Evolutionary conservation across 768 basidiomycete species (phyloP).

Genomic region (Tephrocybe sp.): DNA sequence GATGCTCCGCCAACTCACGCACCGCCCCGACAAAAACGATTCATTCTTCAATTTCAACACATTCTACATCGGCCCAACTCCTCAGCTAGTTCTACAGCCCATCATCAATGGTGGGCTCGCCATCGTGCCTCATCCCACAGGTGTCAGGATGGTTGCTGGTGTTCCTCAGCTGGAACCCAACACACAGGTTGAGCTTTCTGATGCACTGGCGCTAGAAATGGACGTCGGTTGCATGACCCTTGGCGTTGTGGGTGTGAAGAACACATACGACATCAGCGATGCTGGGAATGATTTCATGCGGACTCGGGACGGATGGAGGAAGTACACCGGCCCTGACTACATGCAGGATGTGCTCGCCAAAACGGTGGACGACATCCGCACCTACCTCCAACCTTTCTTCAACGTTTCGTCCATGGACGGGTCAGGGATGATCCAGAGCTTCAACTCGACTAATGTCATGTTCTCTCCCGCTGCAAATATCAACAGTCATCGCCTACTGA

Average conservation of each 20-base stretch:
- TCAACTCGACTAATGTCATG: neutral
- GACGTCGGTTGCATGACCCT: constrained; percentile 20
- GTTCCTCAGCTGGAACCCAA: constrained; percentile 15
- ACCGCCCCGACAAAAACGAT: neutral
- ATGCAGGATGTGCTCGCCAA: constrained; percentile 15
- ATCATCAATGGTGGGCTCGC: constrained; percentile 17
- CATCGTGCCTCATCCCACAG: constrained; percentile 15
- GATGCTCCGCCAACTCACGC: constrained; percentile 18
- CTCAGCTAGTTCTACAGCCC: constrained; percentile 1
- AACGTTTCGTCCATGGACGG: constrained; percentile 13
- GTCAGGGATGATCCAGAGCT: constrained; percentile 5
- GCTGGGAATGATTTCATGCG: constrained; percentile 1
- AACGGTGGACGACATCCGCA: constrained; percentile 20
- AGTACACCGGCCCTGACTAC: constrained; percentile 20
- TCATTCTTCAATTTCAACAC: constrained; percentile 13
- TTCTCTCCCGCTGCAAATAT: constrained; percentile 11
- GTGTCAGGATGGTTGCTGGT: constrained; percentile 16
- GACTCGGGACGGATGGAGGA: constrained; percentile 13
- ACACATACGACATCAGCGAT: neutral
- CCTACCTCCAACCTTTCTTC: constrained; percentile 16
- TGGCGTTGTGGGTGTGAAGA: constrained; percentile 3
- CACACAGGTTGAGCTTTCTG: constrained; percentile 13
- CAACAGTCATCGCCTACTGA: neutral
- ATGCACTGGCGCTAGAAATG: constrained; percentile 19
- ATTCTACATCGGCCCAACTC: constrained; percentile 14